A percentile compares a stretch with the other conserved stretches of the same genome.
These are phyloP conservation scores for Hypholoma fasciculare DNA, from an alignment of 768 basidiomycete species.

Conservation along the genomic window DNA sequence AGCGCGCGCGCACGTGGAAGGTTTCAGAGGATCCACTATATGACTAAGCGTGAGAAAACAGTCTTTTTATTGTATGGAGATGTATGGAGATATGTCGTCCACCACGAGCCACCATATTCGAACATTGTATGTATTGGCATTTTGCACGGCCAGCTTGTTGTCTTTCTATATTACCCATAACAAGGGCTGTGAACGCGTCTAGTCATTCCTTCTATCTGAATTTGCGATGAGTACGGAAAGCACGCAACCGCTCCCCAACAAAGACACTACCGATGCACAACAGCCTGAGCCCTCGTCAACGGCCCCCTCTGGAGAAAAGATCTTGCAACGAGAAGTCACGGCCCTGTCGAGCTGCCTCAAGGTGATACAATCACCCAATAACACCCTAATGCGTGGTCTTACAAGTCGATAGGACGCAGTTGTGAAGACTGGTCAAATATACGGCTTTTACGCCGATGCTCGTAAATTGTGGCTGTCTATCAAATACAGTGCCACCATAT, in stretches of 20 bases:
- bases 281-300: conserved; percentile 42
- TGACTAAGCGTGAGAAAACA: too few relatives aligned
- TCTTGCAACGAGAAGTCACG: conserved; percentile 66
- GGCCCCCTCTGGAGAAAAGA: conserved; percentile 33
- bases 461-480: conserved; percentile 54
- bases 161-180: too few relatives aligned
- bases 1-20: too few relatives aligned
- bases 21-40: too few relatives aligned
- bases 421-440: conserved; percentile 70
- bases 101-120: neutral
- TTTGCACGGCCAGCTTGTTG: too few relatives aligned
- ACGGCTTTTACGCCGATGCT: conserved; percentile 66
- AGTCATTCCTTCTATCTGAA: neutral
- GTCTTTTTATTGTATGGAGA: too few relatives aligned
- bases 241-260: neutral
- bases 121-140: too few relatives aligned
- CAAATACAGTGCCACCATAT: neutral
- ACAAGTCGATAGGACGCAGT: conserved; percentile 50
- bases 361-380: conserved; percentile 29
- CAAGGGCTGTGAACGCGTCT: too few relatives aligned
- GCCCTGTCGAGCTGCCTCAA: conserved; percentile 59
- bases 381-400: conserved; percentile 12
- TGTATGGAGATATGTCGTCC: neutral
- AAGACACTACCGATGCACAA: neutral
- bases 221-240: neutral